phyloP scores from a whole-genome alignment of 2,329 filamentous ascomycete genomes.

The Aspergillus ochraceus region DNA sequence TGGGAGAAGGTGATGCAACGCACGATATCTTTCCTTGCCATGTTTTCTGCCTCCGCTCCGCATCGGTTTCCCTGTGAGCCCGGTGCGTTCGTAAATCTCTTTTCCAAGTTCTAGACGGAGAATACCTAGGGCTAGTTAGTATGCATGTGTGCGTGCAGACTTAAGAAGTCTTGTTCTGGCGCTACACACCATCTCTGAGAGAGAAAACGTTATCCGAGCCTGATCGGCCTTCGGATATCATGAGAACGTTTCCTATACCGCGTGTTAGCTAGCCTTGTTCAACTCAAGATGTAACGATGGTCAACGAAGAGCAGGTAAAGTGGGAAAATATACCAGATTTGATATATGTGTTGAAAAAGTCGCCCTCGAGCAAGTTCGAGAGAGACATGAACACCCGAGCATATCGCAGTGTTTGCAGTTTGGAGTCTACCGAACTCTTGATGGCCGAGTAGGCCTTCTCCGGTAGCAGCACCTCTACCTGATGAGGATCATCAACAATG shows the following conservation, averaged over 20 bases:
- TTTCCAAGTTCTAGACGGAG: conserved; percentile 77
- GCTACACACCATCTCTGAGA: conserved; percentile 62
- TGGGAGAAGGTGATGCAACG: conserved; percentile 12
- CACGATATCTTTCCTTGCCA: conserved; percentile 73
- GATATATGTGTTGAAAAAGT: conserved; percentile 82
- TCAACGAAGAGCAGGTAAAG: neutral
- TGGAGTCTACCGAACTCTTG: conserved; percentile 51
- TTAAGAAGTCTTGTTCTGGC: neutral
- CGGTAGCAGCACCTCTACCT: conserved; percentile 69
- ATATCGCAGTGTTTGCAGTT: conserved; percentile 53
- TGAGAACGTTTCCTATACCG: conserved; percentile 67
- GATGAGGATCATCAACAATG: neutral
- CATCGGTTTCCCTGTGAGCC: conserved; percentile 71
- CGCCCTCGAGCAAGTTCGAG: conserved; percentile 67
- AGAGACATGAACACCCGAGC: conserved; percentile 71
- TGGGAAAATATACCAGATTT: conserved; percentile 61
- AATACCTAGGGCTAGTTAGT: conserved; percentile 51
- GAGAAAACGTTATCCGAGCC: conserved; percentile 72
- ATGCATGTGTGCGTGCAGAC: neutral
- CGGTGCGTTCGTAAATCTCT: conserved; percentile 78
- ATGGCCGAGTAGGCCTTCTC: conserved; percentile 59
- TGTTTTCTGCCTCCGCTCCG: conserved; percentile 60
- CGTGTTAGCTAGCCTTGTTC: neutral
- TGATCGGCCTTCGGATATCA: conserved; percentile 77
- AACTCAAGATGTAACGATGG: neutral